Conservation (phyloP, 805 yeast species). For the Suhomyces vadensis region DNA sequence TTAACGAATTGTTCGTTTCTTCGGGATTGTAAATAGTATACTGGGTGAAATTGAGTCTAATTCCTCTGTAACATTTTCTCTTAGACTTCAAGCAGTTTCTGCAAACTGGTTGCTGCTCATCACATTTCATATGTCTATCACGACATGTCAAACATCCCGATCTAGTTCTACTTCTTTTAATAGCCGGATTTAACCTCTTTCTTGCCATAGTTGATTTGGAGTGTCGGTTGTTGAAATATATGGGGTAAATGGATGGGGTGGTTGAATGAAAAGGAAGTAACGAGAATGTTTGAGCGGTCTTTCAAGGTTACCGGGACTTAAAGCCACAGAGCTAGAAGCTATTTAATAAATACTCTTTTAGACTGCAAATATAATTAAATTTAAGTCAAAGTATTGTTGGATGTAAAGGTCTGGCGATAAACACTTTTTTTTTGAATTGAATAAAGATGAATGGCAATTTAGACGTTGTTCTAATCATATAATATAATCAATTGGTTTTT, state of each 20-base stretch:
- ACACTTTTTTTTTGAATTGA: neutral
- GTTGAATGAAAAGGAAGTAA: too few species aligned
- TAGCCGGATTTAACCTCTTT: slow-evolving; percentile 22
- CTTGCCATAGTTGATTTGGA: slow-evolving; percentile 23
- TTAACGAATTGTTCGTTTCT: slow-evolving; percentile 7
- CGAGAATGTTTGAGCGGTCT: neutral
- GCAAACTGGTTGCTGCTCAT: slow-evolving; percentile 63
- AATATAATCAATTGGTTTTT: neutral
- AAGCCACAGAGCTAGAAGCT: neutral
- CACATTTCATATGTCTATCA: slow-evolving; percentile 67
- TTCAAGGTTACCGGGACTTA: neutral
- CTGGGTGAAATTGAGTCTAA: slow-evolving; percentile 47
- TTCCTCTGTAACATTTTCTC: slow-evolving; percentile 49
- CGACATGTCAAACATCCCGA: slow-evolving; percentile 64
- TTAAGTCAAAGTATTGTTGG: neutral
- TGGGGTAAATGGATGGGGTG: too few species aligned
- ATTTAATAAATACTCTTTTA: neutral
- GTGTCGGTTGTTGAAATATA: too few species aligned
- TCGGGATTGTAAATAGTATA: slow-evolving; percentile 39
- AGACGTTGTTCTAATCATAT: neutral
- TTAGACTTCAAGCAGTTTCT: slow-evolving; percentile 53
- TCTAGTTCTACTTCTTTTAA: slow-evolving; percentile 40
- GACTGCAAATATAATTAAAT: neutral
- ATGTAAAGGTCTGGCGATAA: too few species aligned
- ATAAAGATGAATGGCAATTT: neutral